Evolutionary conservation across 148 eudicot genomes (phyloP).

Genomic region (Amaranthus cruentus): DNA sequence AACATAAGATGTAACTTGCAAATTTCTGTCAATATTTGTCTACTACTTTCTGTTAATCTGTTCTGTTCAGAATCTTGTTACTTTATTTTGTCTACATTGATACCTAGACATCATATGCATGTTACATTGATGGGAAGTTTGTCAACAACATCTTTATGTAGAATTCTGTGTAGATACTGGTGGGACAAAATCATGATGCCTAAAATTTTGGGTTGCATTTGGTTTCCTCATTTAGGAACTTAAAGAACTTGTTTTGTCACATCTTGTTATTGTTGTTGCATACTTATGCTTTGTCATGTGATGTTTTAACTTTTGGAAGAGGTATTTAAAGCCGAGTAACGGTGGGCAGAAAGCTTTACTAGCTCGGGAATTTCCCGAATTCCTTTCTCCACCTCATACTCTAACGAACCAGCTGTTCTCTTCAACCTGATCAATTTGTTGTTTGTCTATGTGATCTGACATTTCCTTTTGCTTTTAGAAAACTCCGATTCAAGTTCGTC

Average conservation of each 20-base stretch:
- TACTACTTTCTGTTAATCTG: neutral
- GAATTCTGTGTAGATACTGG: slow-evolving; percentile 15
- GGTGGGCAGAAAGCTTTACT: no score
- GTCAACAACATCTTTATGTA: slow-evolving; percentile 15
- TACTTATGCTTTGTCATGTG: neutral
- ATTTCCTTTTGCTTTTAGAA: neutral
- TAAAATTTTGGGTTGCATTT: slow-evolving; percentile 14
- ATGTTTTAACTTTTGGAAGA: neutral
- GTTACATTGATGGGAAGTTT: slow-evolving; percentile 6
- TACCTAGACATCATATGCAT: slow-evolving; percentile 8
- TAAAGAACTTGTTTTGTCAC: slow-evolving; percentile 9
- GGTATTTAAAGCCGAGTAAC: no score
- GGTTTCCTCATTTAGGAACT: slow-evolving; percentile 14
- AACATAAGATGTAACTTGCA: slow-evolving; percentile 8
- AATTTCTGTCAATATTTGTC: slow-evolving; percentile 18
- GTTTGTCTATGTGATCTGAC: neutral
- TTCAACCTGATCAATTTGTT: neutral
- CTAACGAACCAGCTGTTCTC: no score
- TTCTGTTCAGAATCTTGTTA: slow-evolving; percentile 17
- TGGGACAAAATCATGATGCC: slow-evolving; percentile 24
- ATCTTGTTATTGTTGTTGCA: slow-evolving; percentile 16
- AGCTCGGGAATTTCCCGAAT: no score
- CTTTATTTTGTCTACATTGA: neutral
- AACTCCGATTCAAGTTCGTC: slow-evolving; percentile 1
- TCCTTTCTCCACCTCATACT: no score